phyloP scores from a whole-genome alignment of 2,329 filamentous ascomycete genomes.

The Penicillium sp. region DNA sequence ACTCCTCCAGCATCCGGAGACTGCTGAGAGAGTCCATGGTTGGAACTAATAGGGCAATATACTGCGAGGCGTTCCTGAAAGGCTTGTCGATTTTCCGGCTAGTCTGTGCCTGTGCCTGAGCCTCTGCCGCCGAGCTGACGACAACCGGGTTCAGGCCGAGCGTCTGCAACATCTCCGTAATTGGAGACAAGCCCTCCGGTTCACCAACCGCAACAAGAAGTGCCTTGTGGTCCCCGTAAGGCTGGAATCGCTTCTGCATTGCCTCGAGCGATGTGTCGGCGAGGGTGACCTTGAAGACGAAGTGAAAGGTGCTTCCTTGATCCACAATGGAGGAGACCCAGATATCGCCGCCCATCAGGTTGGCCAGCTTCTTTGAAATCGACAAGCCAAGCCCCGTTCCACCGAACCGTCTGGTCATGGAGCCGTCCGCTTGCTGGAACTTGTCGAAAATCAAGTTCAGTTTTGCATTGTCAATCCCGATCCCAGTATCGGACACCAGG shows the following conservation, averaged over 20 bases:
- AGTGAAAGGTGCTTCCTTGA: not conserved
- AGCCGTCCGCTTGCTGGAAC: constrained; percentile 98
- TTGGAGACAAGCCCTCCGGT: not conserved
- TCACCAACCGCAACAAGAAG: not conserved
- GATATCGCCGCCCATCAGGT: constrained; percentile 79
- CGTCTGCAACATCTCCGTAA: not conserved
- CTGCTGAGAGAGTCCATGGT: not conserved
- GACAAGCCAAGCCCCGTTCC: constrained; percentile 92
- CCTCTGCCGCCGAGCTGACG: not conserved
- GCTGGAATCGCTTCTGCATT: not conserved
- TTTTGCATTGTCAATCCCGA: constrained; percentile 94
- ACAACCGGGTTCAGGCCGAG: not conserved
- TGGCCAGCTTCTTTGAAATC: constrained; percentile 92
- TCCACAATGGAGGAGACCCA: not conserved
- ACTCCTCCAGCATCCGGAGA: constrained; percentile 65
- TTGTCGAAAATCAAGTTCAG: constrained; percentile 97
- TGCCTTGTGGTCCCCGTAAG: not conserved
- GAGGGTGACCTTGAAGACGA: not conserved
- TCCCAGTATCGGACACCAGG: constrained; percentile 92
- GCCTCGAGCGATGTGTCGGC: not conserved
- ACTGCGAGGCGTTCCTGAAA: not conserved
- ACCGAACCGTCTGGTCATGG: constrained; percentile 93
- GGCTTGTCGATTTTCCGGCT: not conserved
- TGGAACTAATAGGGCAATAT: not conserved
- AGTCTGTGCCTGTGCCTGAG: not conserved